A percentile compares a stretch with the other conserved stretches of the same genome.
Conservation (phyloP, 192 early-diverging fungal species). For the Chytriomyces hyalinus region DNA sequence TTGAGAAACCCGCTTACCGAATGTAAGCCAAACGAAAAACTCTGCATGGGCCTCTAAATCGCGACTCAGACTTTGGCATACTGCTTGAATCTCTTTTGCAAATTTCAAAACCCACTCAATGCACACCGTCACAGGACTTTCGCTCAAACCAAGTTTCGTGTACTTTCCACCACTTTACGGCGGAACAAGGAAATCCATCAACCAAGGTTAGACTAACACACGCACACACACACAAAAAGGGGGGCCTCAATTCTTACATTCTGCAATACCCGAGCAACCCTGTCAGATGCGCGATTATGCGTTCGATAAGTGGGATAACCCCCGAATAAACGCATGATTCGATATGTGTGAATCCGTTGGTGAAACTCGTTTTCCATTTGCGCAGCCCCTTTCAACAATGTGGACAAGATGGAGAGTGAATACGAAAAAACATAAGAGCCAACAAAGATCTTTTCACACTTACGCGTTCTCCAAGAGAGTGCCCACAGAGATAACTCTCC, state of each 20-base stretch:
- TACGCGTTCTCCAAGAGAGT: constrained; percentile 23
- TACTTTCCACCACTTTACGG: constrained; percentile 18
- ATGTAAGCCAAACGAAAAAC: constrained; percentile 27
- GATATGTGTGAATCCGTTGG: constrained; percentile 9
- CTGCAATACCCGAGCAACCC: constrained; percentile 13
- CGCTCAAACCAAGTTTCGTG: neutral
- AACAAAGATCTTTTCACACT: neutral
- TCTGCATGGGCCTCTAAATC: constrained; percentile 8
- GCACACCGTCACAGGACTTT: neutral
- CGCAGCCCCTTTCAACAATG: constrained; percentile 4
- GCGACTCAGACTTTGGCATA: neutral
- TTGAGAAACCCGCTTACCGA: neutral
- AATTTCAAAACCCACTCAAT: constrained; percentile 14
- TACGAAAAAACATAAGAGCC: neutral
- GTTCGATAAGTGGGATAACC: constrained; percentile 15
- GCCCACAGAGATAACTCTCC: constrained; percentile 32
- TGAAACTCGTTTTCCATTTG: constrained; percentile 27
- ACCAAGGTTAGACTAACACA: neutral
- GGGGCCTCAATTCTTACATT: neutral
- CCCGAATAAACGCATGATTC: neutral
- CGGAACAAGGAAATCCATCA: neutral
- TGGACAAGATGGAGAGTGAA: neutral
- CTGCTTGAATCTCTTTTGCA: neutral
- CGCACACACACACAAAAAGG: no score
- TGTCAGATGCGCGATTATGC: constrained; percentile 11